These are phyloP conservation scores for Moringa oleifera DNA, from an alignment of 345 rosid genomes.

Conservation along the genomic window DNA sequence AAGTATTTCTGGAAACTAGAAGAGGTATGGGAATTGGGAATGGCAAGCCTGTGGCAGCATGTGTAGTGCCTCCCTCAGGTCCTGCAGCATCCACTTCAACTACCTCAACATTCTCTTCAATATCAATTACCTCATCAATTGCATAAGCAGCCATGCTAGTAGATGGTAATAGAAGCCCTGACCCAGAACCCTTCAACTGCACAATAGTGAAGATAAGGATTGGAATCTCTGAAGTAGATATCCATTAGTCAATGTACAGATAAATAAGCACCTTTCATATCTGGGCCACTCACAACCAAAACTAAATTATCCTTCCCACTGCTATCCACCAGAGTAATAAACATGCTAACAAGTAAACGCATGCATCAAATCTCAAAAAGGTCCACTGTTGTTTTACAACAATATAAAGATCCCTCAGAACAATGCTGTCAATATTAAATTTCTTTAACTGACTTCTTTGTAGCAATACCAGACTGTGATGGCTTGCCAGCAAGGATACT, in stretches of 20 bases:
- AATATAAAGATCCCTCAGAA: no score
- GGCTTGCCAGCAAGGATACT: no score
- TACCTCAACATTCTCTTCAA: constrained; percentile 44
- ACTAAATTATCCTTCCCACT: neutral
- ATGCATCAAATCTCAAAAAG: neutral
- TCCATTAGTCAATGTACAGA: neutral
- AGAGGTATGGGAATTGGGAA: constrained; percentile 44
- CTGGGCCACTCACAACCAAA: neutral
- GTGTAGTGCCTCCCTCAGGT: constrained; percentile 11
- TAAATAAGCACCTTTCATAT: neutral
- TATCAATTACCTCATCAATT: constrained; percentile 42
- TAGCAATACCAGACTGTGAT: no score
- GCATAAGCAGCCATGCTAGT: constrained; percentile 71
- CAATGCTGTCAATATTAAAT: no score
- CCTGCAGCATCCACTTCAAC: constrained; percentile 23
- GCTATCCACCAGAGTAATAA: no score
- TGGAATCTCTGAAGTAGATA: neutral
- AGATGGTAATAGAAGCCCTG: constrained; percentile 39
- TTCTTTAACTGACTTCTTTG: no score
- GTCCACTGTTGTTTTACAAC: no score
- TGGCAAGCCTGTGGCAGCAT: constrained; percentile 28
- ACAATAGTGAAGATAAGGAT: neutral
- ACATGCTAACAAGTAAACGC: no score
- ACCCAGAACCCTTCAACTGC: constrained; percentile 31
- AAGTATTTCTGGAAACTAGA: constrained; percentile 32